phyloP scores from a whole-genome alignment of 768 basidiomycete species.

The Phanerochaete carnosa region DNA sequence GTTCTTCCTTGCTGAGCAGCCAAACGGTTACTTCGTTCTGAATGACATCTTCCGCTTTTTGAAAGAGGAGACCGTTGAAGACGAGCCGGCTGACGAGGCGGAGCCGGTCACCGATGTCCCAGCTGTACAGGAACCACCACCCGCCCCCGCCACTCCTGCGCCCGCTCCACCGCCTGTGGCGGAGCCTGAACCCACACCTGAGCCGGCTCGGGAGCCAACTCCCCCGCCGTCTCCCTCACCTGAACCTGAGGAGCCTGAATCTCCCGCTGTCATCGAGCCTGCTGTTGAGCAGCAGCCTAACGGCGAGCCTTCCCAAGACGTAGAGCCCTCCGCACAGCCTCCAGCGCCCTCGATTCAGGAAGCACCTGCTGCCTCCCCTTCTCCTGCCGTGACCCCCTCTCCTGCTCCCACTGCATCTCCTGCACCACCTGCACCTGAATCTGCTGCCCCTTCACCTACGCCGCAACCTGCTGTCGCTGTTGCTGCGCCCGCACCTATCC shows the following conservation, averaged over 20 bases:
- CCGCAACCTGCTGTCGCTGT: constrained; percentile 31
- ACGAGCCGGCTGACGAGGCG: constrained; percentile 55
- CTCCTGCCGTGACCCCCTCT: constrained; percentile 23
- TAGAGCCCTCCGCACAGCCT: constrained; percentile 27
- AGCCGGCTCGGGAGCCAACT: constrained; percentile 24
- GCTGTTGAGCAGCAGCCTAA: constrained; percentile 33
- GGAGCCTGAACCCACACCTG: constrained; percentile 27
- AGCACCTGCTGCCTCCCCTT: constrained; percentile 23
- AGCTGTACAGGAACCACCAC: constrained; percentile 13
- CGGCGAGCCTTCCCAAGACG: constrained; percentile 34
- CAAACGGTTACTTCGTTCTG: constrained; percentile 98
- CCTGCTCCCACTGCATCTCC: constrained; percentile 26
- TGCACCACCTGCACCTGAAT: constrained; percentile 22
- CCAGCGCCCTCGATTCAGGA: constrained; percentile 29
- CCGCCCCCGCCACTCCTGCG: constrained; percentile 31
- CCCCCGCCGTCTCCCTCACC: constrained; percentile 16
- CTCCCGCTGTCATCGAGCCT: constrained; percentile 19
- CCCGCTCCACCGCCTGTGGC: constrained; percentile 32
- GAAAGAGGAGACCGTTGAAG: constrained; percentile 89
- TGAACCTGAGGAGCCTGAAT: constrained; percentile 31
- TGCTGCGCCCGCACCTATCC: constrained; percentile 25
- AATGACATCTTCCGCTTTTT: constrained; percentile 99
- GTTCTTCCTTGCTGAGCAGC: constrained; percentile 99
- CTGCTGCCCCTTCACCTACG: constrained; percentile 25
- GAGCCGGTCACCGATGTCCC: constrained; percentile 17